Evolutionary conservation across 2,329 filamentous ascomycete species (phyloP), one percentile per base, ranked within the genome.

Genomic region (Nothophoma quercina): DNA sequence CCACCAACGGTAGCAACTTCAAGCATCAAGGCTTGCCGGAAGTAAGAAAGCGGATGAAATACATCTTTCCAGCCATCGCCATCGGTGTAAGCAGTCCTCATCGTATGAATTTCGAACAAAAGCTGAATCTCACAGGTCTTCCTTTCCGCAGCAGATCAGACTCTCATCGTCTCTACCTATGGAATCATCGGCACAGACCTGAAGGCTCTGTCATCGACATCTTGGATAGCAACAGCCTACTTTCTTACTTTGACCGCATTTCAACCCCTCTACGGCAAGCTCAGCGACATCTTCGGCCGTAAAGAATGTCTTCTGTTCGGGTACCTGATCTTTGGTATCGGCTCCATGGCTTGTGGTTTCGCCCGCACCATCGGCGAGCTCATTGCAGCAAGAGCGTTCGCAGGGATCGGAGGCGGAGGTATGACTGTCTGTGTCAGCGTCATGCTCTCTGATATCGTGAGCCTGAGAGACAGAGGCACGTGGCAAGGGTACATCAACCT

Each of bases 401-500:
- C 83, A 58, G 85, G 84, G 2, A 82, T 90, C 42, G 88, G 88
- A 9, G 88, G 88, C 12, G 88, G 86, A 2, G 89, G 88, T 7
- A 88, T 91, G 83, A 86, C 84, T 16, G 85, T 86, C 0, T 84
- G 90, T 38, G 85, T 87, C 13, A 83, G 81, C 35, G 89, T 92
- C 41, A 73, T 92, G 41, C 72, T 92, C 59, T 88, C 84, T 56
- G 89, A 93, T 69, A 80, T 91, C 15, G 83, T 93, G 3, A 82
- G 88, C 0, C 75, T 92, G 30, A 79, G 88, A 15, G 84, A 90
- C 44, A 78, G 89, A 48, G 89, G 89, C 2, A 79, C 87, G 8
- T 93, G 87, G 86, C 89, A 92, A 70, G 89, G 88, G 6, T 78
- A 86, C 55, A 79, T 91, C 65, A 93, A 92, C 69, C 82, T 92